Conservation (phyloP, 192 early-diverging fungal genomes). For the Backusella sp. region DNA sequence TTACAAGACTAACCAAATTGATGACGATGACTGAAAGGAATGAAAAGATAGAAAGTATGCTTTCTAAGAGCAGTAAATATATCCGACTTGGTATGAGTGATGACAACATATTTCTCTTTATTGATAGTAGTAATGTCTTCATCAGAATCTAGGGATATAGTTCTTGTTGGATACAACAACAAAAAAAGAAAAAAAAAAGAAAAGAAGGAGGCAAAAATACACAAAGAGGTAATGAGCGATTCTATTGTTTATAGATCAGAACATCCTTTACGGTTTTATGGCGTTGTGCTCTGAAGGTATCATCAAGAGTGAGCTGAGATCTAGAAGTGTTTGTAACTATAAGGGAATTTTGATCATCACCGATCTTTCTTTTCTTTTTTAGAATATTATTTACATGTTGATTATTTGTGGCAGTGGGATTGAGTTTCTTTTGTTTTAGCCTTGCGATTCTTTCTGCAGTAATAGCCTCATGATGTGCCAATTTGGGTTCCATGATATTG, state of each 20-base stretch:
- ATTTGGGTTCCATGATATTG: conserved; percentile 16
- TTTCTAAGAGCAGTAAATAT: too few species aligned
- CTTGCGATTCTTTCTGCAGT: background rate
- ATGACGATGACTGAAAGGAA: too few species aligned
- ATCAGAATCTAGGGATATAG: too few species aligned
- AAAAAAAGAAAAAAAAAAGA: too few species aligned
- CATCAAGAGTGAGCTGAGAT: conserved; percentile 5
- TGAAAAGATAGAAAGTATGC: too few species aligned
- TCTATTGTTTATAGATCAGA: background rate
- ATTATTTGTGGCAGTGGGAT: background rate
- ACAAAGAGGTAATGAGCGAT: background rate
- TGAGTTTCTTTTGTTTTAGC: conserved; percentile 3
- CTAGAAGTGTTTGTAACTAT: conserved; percentile 4
- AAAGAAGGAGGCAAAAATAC: background rate
- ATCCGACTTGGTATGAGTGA: too few species aligned
- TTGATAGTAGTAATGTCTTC: too few species aligned
- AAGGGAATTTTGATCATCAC: background rate
- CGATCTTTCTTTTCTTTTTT: conserved; percentile 2
- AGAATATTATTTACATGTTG: conserved; percentile 7
- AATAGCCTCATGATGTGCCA: conserved; percentile 13
- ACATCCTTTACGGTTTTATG: background rate
- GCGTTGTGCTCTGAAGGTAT: background rate
- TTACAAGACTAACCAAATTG: too few species aligned
- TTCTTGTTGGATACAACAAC: too few species aligned
- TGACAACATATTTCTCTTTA: too few species aligned